Conservation (phyloP, 805 yeast species). For the Cyberlindnera americana region DNA sequence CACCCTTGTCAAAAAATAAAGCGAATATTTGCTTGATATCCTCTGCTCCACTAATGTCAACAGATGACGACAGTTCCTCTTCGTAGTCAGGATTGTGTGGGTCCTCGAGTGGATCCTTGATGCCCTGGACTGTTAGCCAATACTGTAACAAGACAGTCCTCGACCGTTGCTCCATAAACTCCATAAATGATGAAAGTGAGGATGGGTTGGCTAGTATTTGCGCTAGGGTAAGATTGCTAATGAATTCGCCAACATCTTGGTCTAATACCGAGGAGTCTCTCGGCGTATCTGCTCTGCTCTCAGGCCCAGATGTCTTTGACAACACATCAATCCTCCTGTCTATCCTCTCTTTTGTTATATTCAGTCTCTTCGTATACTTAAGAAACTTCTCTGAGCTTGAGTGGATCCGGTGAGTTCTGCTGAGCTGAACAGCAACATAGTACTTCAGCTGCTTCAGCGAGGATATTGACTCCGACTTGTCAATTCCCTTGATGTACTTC, state of each 20-base stretch:
- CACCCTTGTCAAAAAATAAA: conserved; percentile 35
- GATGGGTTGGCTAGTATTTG: conserved; percentile 48
- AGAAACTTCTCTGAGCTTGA: conserved; percentile 26
- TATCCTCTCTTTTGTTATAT: conserved; percentile 29
- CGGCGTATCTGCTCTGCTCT: neutral
- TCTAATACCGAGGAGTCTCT: conserved; percentile 10
- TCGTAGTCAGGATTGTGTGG: conserved; percentile 30
- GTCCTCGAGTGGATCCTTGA: conserved; percentile 67
- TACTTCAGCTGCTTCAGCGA: conserved; percentile 48
- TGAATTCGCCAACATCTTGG: conserved; percentile 24
- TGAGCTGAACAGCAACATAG: conserved; percentile 44
- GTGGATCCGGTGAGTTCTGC: conserved; percentile 34
- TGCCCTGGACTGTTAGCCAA: conserved; percentile 63
- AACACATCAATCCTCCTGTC: conserved; percentile 29
- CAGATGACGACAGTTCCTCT: conserved; percentile 27
- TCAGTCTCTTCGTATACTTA: conserved; percentile 30
- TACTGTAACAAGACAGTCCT: conserved; percentile 49
- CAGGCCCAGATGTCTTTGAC: conserved; percentile 8
- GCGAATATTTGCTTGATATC: conserved; percentile 51
- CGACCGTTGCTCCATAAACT: conserved; percentile 50
- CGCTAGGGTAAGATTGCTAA: conserved; percentile 30
- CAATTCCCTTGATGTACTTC: conserved; percentile 35
- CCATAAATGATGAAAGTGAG: conserved; percentile 46
- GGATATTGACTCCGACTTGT: conserved; percentile 32
- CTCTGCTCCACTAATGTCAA: conserved; percentile 42